Evolutionary conservation across 2,329 filamentous ascomycete species (phyloP).

Genomic region (Aspergillus niger): DNA sequence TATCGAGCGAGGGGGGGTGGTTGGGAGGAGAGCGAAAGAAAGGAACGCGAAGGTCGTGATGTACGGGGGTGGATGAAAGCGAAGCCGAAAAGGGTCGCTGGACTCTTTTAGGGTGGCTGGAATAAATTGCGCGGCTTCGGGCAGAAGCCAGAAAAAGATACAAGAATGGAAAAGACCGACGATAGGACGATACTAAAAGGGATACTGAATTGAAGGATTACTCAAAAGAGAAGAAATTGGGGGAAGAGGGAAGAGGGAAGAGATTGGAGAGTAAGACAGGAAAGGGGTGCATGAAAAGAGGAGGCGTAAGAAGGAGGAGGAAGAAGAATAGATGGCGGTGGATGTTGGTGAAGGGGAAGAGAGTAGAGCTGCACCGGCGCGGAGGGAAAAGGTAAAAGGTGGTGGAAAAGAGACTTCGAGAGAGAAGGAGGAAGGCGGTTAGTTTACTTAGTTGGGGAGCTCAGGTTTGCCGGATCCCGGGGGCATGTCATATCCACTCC

Average conservation of each 20-base stretch:
- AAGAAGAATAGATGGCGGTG: conserved; percentile 11
- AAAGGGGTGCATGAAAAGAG: conserved; percentile 29
- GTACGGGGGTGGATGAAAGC: conserved; percentile 13
- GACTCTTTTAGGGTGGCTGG: conserved; percentile 33
- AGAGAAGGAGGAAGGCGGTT: conserved; percentile 10
- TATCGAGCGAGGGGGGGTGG: conserved; percentile 21
- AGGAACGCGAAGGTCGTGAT: conserved; percentile 17
- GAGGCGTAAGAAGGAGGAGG: conserved; percentile 13
- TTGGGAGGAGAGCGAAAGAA: conserved; percentile 20
- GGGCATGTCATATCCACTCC: conserved; percentile 14
- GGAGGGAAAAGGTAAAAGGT: conserved; percentile 15
- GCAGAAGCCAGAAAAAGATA: conserved; percentile 25
- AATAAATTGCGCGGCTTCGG: conserved; percentile 34
- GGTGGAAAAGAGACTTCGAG: conserved; percentile 22
- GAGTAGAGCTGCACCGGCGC: conserved; percentile 15
- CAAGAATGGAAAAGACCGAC: conserved; percentile 24
- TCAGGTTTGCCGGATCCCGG: conserved; percentile 11
- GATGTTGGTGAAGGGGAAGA: conserved; percentile 15
- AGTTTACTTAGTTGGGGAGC: not conserved
- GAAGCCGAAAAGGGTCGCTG: conserved; percentile 37
- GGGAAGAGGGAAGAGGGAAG: conserved; percentile 20
- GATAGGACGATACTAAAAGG: conserved; percentile 16
- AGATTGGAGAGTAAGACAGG: conserved; percentile 20
- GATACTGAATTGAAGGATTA: conserved; percentile 15
- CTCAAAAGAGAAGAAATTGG: conserved; percentile 16